Percentiles rank a stretch among this genome's conserved stretches.
Evolutionary conservation across 164 flowering plant genomes (phyloP).

Genomic region (Liquidambar formosana): DNA sequence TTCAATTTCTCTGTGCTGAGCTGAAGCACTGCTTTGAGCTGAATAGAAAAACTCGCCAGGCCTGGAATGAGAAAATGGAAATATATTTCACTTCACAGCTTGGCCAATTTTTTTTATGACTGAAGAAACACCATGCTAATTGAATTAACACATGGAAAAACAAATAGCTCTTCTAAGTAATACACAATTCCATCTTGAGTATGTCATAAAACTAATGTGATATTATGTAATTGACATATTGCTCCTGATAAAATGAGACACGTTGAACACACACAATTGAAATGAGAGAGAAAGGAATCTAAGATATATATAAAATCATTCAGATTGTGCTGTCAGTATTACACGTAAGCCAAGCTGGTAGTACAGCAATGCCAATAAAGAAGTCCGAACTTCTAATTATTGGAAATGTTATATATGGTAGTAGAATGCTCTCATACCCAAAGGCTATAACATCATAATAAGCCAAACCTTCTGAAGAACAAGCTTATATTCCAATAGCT

Average conservation of each 20-base stretch:
- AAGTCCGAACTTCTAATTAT: not conserved
- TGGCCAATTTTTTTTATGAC: not conserved
- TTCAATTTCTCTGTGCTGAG: slow-evolving; percentile 61
- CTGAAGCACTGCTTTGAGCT: slow-evolving; percentile 61
- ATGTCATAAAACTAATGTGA: not conserved
- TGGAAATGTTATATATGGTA: not conserved
- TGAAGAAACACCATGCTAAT: not conserved
- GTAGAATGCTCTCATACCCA: too few relatives aligned
- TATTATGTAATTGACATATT: not conserved
- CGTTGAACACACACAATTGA: too few relatives aligned
- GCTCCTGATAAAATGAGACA: not conserved
- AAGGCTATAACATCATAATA: slow-evolving; percentile 1
- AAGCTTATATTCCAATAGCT: slow-evolving; percentile 80
- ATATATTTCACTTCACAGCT: not conserved
- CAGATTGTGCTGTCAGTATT: not conserved
- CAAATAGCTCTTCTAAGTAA: not conserved
- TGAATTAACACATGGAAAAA: not conserved
- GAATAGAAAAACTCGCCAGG: slow-evolving; percentile 75
- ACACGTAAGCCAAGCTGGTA: not conserved
- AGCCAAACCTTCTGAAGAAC: slow-evolving; percentile 77
- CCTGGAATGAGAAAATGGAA: slow-evolving; percentile 29
- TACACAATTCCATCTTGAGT: not conserved
- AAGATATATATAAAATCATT: not conserved
- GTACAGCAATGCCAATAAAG: not conserved
- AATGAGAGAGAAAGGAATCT: too few relatives aligned